phyloP scores from a whole-genome alignment of 1,284 basidiomycete species.

The Fistulina hepatica region DNA sequence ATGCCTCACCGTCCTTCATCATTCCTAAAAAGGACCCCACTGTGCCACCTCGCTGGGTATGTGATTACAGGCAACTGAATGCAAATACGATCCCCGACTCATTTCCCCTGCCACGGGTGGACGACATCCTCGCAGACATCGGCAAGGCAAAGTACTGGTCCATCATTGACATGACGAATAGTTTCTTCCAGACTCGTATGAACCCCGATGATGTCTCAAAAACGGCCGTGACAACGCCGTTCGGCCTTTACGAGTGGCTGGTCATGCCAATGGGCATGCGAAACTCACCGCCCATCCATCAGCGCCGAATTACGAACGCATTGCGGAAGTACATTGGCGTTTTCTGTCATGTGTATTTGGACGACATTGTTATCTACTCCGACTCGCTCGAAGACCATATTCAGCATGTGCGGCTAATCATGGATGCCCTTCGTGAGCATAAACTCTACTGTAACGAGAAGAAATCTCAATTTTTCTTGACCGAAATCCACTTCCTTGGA shows the following conservation, averaged over 20 bases:
- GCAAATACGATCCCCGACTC: constrained; percentile 7
- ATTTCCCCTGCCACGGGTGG: constrained; percentile 27
- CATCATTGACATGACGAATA: constrained; percentile 32
- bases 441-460: constrained; percentile 20
- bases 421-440: constrained; percentile 15
- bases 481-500: constrained; percentile 9
- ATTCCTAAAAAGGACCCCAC: constrained; percentile 17
- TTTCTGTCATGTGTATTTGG: constrained; percentile 30
- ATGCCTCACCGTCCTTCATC: constrained; percentile 26
- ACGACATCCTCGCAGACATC: constrained; percentile 25
- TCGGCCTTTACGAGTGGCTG: constrained; percentile 29
- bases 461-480: constrained; percentile 19
- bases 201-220: constrained; percentile 25
- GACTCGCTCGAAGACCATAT: constrained; percentile 25
- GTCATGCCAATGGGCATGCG: constrained; percentile 32
- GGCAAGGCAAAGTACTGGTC: constrained; percentile 24
- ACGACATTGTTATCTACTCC: constrained; percentile 35
- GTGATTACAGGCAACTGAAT: constrained; percentile 10
- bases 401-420: constrained; percentile 17
- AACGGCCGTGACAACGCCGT: constrained; percentile 29
- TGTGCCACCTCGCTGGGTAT: constrained; percentile 11
- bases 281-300: constrained; percentile 29
- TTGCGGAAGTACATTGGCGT: constrained; percentile 23
- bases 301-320: constrained; percentile 23
- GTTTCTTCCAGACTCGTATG: constrained; percentile 29